Evolutionary conservation across 352 stramenopile species (phyloP).

Genomic region (Pythium rishiriense): DNA sequence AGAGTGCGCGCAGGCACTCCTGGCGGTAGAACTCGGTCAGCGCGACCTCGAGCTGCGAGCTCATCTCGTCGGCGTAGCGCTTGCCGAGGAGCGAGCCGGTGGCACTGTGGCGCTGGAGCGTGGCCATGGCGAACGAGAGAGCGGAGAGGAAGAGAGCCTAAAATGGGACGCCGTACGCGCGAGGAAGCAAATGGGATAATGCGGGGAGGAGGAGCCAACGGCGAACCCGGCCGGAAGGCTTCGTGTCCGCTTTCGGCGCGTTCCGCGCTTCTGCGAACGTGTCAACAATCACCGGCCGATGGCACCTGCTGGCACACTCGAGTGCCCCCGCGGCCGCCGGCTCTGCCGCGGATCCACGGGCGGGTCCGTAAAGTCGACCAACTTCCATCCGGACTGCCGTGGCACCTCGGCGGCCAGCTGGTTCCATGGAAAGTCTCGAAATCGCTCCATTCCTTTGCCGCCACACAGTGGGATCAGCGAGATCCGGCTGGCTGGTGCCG

Average conservation of each 20-base stretch:
- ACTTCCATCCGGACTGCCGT: not conserved
- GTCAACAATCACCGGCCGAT: slow-evolving; percentile 21
- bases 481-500: not conserved
- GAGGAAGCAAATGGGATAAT: slow-evolving; percentile 25
- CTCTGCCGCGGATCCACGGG: not conserved
- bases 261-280: slow-evolving; percentile 10
- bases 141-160: too few relatives aligned
- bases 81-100: slow-evolving; percentile 60
- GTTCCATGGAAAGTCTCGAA: slow-evolving; percentile 10
- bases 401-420: slow-evolving; percentile 1
- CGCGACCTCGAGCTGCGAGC: slow-evolving; percentile 49
- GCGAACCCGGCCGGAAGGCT: not conserved
- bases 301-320: not conserved
- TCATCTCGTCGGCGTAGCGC: slow-evolving; percentile 64
- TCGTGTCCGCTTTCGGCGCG: not conserved
- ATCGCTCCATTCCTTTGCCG: not conserved
- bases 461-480: not conserved
- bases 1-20: slow-evolving; percentile 74
- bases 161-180: not conserved
- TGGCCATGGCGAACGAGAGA: slow-evolving; percentile 9
- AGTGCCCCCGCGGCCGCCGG: not conserved
- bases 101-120: slow-evolving; percentile 11
- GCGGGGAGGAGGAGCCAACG: not conserved
- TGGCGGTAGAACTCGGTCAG: slow-evolving; percentile 85
- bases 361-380: not conserved